Evolutionary conservation across 192 early-diverging fungal genomes (phyloP), one percentile per base, ranked within the genome.

Genomic region (Phycomyces blakesleeanus): DNA sequence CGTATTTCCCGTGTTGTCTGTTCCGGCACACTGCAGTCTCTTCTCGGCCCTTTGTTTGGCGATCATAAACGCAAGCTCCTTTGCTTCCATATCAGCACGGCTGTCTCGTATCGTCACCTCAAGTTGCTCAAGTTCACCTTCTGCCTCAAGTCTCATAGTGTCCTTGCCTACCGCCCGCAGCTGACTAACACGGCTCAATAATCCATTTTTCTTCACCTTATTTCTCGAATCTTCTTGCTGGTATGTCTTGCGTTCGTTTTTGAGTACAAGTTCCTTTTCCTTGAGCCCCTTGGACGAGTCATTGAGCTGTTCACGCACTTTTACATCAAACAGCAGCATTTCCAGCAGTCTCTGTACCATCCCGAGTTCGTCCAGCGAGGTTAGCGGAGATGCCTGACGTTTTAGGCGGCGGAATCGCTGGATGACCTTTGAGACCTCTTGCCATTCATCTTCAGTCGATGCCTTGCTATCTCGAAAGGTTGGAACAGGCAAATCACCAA

Each of bases 341-440:
- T 69, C 67, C 5, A 69, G 50, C 29, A 54, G 8, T 59, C 56
- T 57, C 14, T 62, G 20, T 1, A 69, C 37, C 67, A 69, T 57
- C 18, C 18, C 1, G 1, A 69, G 41, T 51, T 69, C 55, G 10
- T 69, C 60, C 0, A 29, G 14, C n/a, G 54, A 15, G 0, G 59
- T 38, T 25, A 61, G 22, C 29, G 16, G 50, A 9, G 44, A 27
- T 29, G 25, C 40, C 1, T 38, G 34, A 26, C 61, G 61, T 8
- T 41, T 41, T n/a, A 47, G 11, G 11, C 11, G 44, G 18, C 44
- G 44, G 11, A 47, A 47, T 47, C 11, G 44, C 18, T 18, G 44
- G 18, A 47, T 57, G 37, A 5, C 34, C 14, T 27, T 39, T 3
- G 4, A 24, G 18, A 1, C 44, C 25, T 42, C 7, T 20, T 29